Conservation (phyloP, 805 yeast genomes). For the Huiozyma sinensis region DNA sequence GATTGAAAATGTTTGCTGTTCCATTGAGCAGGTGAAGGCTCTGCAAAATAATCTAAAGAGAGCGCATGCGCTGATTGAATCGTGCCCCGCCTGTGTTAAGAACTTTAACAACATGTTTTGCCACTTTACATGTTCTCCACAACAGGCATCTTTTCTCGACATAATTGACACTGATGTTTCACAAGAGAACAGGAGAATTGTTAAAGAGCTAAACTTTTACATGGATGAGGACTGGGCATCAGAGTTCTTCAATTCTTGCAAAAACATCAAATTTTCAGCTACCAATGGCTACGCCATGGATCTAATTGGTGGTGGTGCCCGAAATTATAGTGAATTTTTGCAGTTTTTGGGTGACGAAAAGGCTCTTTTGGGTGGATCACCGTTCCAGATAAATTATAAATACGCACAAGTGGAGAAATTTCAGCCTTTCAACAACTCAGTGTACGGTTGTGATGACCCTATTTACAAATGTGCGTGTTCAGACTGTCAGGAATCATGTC, state of each 20-base stretch:
- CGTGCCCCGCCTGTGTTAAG: slow-evolving; percentile 87
- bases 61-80: slow-evolving; percentile 71
- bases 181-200: slow-evolving; percentile 44
- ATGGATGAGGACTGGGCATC: slow-evolving; percentile 52
- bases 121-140: slow-evolving; percentile 80
- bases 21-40: slow-evolving; percentile 45
- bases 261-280: slow-evolving; percentile 81
- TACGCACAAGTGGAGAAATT: slow-evolving; percentile 28
- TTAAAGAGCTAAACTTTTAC: slow-evolving; percentile 57
- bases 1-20: slow-evolving; percentile 54
- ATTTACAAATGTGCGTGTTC: slow-evolving; percentile 76
- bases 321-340: slow-evolving; percentile 55
- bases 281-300: slow-evolving; percentile 97
- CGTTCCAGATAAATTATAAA: slow-evolving; percentile 78
- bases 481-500: slow-evolving; percentile 79
- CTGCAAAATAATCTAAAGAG: slow-evolving; percentile 54
- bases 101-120: slow-evolving; percentile 81
- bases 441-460: slow-evolving; percentile 47
- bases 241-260: slow-evolving; percentile 71
- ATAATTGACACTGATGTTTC: slow-evolving; percentile 38
- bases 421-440: slow-evolving; percentile 11
- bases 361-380: slow-evolving; percentile 89
- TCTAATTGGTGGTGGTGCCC: slow-evolving; percentile 94
- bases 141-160: slow-evolving; percentile 66
- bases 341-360: slow-evolving; percentile 91